Evolutionary conservation across 345 rosid species (phyloP).

Genomic region (Diplotaxis tenuifolia): DNA sequence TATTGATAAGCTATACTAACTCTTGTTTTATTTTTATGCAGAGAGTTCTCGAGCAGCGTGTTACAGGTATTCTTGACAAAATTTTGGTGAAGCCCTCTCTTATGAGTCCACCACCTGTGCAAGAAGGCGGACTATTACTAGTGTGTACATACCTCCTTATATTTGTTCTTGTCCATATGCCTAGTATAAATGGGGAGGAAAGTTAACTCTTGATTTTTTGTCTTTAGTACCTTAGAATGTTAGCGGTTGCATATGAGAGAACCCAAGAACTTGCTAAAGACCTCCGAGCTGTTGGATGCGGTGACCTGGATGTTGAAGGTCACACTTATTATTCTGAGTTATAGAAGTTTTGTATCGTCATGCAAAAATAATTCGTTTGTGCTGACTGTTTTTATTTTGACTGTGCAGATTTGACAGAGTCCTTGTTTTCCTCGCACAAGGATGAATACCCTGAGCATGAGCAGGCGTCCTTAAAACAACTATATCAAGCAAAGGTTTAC

Average conservation of each 20-base stretch:
- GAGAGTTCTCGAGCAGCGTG: conserved; percentile 99
- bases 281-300: conserved; percentile 90
- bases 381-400: conserved; percentile 23
- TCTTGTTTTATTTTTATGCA: conserved; percentile 36
- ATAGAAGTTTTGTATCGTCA: neutral
- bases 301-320: conserved; percentile 98
- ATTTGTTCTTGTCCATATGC: conserved; percentile 12
- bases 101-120: conserved; percentile 73
- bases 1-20: conserved; percentile 21
- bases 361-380: neutral
- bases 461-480: conserved; percentile 87
- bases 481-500: conserved; percentile 80
- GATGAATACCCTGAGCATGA: conserved; percentile 97
- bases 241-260: conserved; percentile 95
- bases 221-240: conserved; percentile 94
- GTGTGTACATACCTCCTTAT: conserved; percentile 37
- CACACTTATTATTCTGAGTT: conserved; percentile 31
- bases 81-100: conserved; percentile 91
- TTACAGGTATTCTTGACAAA: conserved; percentile 89
- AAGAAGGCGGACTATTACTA: conserved; percentile 63
- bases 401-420: conserved; percentile 79
- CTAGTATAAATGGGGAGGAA: conserved; percentile 1
- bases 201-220: conserved; percentile 36
- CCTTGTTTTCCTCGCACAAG: conserved; percentile 87
- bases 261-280: conserved; percentile 96